Percentiles rank a stretch among this genome's conserved stretches.
Evolutionary conservation across 2,329 filamentous ascomycete species (phyloP).

Genomic region (Cladosporium sp.): DNA sequence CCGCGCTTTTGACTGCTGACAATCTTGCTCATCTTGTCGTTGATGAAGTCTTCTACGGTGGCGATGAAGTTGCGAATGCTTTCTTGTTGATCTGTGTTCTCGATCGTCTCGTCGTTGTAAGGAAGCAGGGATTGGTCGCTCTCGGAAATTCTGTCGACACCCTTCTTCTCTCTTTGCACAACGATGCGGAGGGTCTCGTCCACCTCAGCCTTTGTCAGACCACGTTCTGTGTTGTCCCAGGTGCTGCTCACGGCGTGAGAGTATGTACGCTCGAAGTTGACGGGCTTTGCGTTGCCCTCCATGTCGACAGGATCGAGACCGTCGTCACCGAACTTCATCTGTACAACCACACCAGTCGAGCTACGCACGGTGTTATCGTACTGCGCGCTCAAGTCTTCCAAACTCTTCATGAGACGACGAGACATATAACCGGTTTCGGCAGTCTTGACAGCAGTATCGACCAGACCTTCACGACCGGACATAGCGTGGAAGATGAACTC

Average conservation of each 20-base stretch:
- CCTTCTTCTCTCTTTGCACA: constrained; percentile 44
- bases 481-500: constrained; percentile 99
- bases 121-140: constrained; percentile 19
- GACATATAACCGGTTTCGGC: constrained; percentile 99
- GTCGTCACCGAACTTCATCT: constrained; percentile 97
- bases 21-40: constrained; percentile 33
- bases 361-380: constrained; percentile 96
- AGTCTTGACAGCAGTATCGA: constrained; percentile 98
- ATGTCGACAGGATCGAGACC: constrained; percentile 95
- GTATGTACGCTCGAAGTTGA: constrained; percentile 89
- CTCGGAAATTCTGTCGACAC: constrained; percentile 20
- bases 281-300: constrained; percentile 90
- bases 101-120: constrained; percentile 35
- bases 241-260: constrained; percentile 75
- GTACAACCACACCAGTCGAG: constrained; percentile 82
- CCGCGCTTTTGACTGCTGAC: constrained; percentile 29
- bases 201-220: constrained; percentile 74
- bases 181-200: constrained; percentile 66
- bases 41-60: constrained; percentile 72
- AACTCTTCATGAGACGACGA: constrained; percentile 92
- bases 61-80: constrained; percentile 79
- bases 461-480: constrained; percentile 94
- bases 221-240: constrained; percentile 73
- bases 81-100: constrained; percentile 55
- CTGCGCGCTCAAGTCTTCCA: constrained; percentile 89